These are phyloP conservation scores for Boletus rubroflammeus DNA, from an alignment of 768 basidiomycete species.

Conservation along the genomic window DNA sequence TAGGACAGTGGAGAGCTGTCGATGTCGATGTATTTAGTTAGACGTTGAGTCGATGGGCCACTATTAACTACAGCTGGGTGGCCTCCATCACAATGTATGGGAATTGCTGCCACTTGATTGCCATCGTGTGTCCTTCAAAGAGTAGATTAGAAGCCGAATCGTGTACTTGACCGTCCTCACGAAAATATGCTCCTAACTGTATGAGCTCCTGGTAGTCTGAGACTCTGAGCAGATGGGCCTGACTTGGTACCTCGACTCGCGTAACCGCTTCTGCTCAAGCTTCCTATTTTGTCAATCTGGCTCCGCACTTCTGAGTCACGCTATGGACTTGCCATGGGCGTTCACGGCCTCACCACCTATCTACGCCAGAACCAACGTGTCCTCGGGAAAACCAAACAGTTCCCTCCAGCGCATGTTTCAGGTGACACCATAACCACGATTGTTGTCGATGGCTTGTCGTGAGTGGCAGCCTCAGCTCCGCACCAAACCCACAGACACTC, in stretches of 20 bases:
- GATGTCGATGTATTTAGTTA: background rate
- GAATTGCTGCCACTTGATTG: slow-evolving; percentile 1
- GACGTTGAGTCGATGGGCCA: background rate
- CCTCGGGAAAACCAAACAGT: slow-evolving; percentile 37
- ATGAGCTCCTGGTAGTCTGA: background rate
- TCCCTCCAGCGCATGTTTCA: slow-evolving; percentile 14
- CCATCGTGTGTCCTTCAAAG: slow-evolving; percentile 3
- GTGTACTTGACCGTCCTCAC: background rate
- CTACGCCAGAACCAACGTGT: slow-evolving; percentile 43
- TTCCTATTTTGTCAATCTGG: slow-evolving; percentile 1
- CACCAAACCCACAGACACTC: slow-evolving; percentile 3
- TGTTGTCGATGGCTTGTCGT: slow-evolving; percentile 88
- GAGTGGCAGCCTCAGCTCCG: slow-evolving; percentile 35
- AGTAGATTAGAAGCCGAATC: background rate
- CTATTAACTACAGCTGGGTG: slow-evolving; percentile 6
- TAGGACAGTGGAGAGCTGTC: background rate
- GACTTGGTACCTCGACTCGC: too few species aligned
- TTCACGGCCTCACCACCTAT: slow-evolving; percentile 51
- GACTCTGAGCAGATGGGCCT: too few species aligned
- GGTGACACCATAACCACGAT: slow-evolving; percentile 38
- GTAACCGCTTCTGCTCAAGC: background rate
- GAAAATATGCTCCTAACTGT: background rate
- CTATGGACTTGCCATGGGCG: slow-evolving; percentile 40
- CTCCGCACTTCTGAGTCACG: background rate
- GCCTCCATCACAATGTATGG: background rate